Percentiles rank a stretch among this genome's conserved stretches.
Conservation (phyloP, 225 moss, liverwort and hornwort genomes). For the Rhytidiadelphus loreus region DNA sequence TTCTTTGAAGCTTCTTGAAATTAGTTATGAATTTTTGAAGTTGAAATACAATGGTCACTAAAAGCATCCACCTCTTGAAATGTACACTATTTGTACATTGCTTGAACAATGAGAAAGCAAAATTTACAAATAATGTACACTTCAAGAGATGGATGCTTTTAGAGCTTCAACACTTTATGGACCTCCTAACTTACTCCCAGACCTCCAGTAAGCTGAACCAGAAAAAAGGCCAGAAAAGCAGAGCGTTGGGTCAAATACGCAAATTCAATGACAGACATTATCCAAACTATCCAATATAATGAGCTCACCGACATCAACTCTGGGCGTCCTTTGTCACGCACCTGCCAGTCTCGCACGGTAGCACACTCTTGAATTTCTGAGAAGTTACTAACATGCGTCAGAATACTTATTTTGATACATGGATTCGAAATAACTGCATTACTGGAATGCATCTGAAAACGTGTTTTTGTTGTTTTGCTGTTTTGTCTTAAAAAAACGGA, state of each 20-base stretch:
- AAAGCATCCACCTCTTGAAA: not conserved
- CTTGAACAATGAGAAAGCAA: not conserved
- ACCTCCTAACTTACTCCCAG: not conserved
- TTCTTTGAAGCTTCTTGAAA: not conserved
- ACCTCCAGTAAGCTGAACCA: not conserved
- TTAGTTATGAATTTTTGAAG: too few species aligned
- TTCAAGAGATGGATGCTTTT: not conserved
- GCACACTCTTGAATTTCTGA: not conserved
- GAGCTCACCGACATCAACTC: not conserved
- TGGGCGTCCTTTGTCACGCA: not conserved
- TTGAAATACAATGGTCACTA: not conserved
- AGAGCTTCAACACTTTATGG: rapidly evolving
- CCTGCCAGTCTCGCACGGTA: too few species aligned
- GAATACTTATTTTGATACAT: not conserved
- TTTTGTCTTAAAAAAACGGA: not conserved
- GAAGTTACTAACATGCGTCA: not conserved
- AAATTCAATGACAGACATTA: not conserved
- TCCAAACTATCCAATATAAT: too few species aligned
- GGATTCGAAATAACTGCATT: not conserved
- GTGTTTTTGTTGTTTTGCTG: not conserved
- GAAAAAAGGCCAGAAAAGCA: not conserved
- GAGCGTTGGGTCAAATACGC: too few species aligned
- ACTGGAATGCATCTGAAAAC: not conserved
- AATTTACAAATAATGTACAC: too few species aligned
- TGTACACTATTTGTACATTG: too few species aligned